Conservation (phyloP, 768 basidiomycete species). For the Agrocybe praecox region DNA sequence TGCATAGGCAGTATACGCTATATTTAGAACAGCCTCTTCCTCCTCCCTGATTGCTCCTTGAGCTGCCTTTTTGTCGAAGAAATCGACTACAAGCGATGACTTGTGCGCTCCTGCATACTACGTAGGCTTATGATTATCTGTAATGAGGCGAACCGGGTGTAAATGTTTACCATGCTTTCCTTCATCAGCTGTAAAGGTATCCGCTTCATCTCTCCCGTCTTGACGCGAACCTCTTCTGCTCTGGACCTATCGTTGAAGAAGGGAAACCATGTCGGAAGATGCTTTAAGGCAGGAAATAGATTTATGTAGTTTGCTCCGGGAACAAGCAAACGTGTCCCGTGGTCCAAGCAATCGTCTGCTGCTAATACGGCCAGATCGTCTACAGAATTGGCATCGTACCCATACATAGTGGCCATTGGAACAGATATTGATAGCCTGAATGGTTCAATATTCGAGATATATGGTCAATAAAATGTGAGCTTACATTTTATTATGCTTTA, state of each 20-base stretch:
- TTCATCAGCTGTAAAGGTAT: constrained; percentile 12
- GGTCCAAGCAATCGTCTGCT: constrained; percentile 8
- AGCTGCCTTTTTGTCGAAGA: constrained; percentile 6
- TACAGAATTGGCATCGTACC: constrained; percentile 14
- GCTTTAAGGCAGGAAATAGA: constrained; percentile 11
- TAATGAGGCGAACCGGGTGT: neutral
- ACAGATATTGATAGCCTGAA: constrained; percentile 15
- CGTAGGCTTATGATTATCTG: neutral
- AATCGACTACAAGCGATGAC: constrained; percentile 8
- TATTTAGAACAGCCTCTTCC: constrained; percentile 8
- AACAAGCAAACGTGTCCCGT: neutral
- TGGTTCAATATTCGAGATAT: too few species aligned
- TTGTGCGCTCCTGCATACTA: constrained; percentile 5
- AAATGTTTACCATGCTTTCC: constrained; percentile 7
- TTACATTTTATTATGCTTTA: constrained; percentile 11
- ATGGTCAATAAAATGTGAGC: too few species aligned
- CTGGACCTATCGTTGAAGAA: constrained; percentile 1
- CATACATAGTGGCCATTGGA: constrained; percentile 18
- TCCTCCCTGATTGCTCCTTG: constrained; percentile 2
- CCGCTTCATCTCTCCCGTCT: constrained; percentile 5
- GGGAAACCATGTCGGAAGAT: constrained; percentile 18
- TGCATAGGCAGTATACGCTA: constrained; percentile 16
- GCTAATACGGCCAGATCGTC: constrained; percentile 14
- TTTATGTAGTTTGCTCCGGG: constrained; percentile 11
- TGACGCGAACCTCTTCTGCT: neutral